These are phyloP conservation scores for Epichloe hybrida DNA, from an alignment of 2,329 filamentous ascomycete species.

Conservation along the genomic window DNA sequence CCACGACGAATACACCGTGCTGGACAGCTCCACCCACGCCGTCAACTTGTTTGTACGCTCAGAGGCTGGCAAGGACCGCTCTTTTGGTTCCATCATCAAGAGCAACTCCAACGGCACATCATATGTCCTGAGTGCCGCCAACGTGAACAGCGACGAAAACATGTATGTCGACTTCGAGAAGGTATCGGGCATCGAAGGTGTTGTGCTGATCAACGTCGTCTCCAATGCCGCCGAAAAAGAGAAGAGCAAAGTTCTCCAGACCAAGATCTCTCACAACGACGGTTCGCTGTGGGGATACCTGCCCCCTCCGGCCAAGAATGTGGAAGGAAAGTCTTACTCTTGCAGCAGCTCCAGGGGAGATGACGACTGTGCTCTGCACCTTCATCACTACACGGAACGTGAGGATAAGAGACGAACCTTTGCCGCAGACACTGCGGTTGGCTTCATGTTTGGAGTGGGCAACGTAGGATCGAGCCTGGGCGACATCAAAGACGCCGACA, in stretches of 20 bases:
- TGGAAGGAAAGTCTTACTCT: conserved; percentile 55
- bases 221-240: conserved; percentile 61
- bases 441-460: conserved; percentile 79
- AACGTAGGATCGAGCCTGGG: conserved; percentile 69
- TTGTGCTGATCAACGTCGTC: conserved; percentile 76
- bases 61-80: conserved; percentile 46
- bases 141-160: conserved; percentile 64
- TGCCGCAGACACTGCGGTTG: conserved; percentile 76
- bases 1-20: conserved; percentile 76
- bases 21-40: conserved; percentile 89
- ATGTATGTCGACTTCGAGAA: conserved; percentile 95
- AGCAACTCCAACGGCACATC: conserved; percentile 97
- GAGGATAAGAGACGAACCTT: conserved; percentile 70
- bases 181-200: conserved; percentile 81
- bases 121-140: conserved; percentile 70
- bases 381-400: conserved; percentile 93
- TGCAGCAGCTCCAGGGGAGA: conserved; percentile 49
- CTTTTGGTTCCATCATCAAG: conserved; percentile 84
- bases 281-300: conserved; percentile 76
- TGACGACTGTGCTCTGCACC: conserved; percentile 69
- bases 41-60: conserved; percentile 89
- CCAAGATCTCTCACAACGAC: conserved; percentile 92
- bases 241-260: conserved; percentile 72
- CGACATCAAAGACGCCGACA: conserved; percentile 60
- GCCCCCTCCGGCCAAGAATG: conserved; percentile 58